Evolutionary conservation across 208 protist species (phyloP).

Genomic region (Blastocrithidia nonstop): DNA sequence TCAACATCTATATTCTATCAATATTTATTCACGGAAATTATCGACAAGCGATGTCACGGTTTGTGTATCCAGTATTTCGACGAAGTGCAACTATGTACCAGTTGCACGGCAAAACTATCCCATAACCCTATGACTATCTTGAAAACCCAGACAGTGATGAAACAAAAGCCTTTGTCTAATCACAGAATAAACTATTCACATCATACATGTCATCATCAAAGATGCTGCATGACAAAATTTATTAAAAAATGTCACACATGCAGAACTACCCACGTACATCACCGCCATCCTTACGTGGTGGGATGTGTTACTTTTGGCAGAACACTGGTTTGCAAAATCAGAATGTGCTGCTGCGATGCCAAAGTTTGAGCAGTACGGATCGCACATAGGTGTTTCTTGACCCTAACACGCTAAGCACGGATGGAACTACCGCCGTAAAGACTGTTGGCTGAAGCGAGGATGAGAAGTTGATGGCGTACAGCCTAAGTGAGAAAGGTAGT

Average conservation of each 20-base stretch:
- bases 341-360: slow-evolving; percentile 39
- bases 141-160: slow-evolving; percentile 78
- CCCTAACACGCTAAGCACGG: slow-evolving; percentile 71
- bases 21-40: no score
- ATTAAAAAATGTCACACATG: slow-evolving; percentile 22
- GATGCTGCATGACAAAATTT: slow-evolving; percentile 37
- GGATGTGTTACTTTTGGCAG: slow-evolving; percentile 76
- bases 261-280: slow-evolving; percentile 75
- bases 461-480: slow-evolving; percentile 75
- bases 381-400: slow-evolving; percentile 70
- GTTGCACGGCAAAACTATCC: slow-evolving; percentile 52
- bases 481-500: slow-evolving; percentile 72
- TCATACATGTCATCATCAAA: slow-evolving; percentile 40
- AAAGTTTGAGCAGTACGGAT: slow-evolving; percentile 2
- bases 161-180: slow-evolving; percentile 76
- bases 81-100: slow-evolving; percentile 39
- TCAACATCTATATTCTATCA: no score
- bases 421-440: slow-evolving; percentile 74
- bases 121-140: slow-evolving; percentile 88
- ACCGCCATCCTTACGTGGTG: slow-evolving; percentile 32
- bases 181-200: slow-evolving; percentile 66
- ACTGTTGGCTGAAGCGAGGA: slow-evolving; percentile 44
- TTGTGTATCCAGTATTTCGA: slow-evolving; percentile 29
- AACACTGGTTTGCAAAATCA: slow-evolving; percentile 89
- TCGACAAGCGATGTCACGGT: no score